Conservation (phyloP, 2,329 filamentous ascomycete species). For the Xylariaceae sp. region DNA sequence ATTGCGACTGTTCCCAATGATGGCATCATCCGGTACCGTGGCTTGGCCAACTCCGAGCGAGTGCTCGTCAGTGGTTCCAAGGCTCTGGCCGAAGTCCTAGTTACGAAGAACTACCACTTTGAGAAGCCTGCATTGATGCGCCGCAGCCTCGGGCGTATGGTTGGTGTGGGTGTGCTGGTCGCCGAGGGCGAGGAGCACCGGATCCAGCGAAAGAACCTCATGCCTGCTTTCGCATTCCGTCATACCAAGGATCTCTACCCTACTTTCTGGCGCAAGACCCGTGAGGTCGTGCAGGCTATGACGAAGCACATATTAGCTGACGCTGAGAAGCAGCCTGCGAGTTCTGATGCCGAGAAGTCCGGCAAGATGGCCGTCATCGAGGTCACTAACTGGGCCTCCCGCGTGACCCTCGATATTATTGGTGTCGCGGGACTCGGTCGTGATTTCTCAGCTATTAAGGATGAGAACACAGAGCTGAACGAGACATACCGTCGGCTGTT, state of each 20-base stretch:
- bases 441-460: conserved; percentile 61
- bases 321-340: conserved; percentile 18
- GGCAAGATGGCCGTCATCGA: conserved; percentile 46
- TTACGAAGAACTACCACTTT: conserved; percentile 65
- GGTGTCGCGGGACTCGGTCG: conserved; percentile 65
- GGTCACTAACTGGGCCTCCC: conserved; percentile 57
- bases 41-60: conserved; percentile 33
- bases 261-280: conserved; percentile 73
- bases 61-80: conserved; percentile 51
- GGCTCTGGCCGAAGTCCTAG: conserved; percentile 64
- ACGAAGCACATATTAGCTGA: conserved; percentile 43
- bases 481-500: conserved; percentile 53
- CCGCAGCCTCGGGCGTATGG: conserved; percentile 53
- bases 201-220: conserved; percentile 69
- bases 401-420: conserved; percentile 70
- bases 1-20: conserved; percentile 57
- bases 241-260: conserved; percentile 82
- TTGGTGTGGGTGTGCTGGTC: conserved; percentile 68
- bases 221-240: conserved; percentile 79
- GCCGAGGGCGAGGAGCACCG: conserved; percentile 91
- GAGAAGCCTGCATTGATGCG: conserved; percentile 54
- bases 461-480: conserved; percentile 56
- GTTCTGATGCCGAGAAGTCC: conserved; percentile 30
- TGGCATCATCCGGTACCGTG: conserved; percentile 63
- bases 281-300: conserved; percentile 62